Percentiles rank a stretch among this genome's conserved stretches.
phyloP scores from a whole-genome alignment of 2,329 filamentous ascomycete genomes.

The Lasiodiplodia theobromae region DNA sequence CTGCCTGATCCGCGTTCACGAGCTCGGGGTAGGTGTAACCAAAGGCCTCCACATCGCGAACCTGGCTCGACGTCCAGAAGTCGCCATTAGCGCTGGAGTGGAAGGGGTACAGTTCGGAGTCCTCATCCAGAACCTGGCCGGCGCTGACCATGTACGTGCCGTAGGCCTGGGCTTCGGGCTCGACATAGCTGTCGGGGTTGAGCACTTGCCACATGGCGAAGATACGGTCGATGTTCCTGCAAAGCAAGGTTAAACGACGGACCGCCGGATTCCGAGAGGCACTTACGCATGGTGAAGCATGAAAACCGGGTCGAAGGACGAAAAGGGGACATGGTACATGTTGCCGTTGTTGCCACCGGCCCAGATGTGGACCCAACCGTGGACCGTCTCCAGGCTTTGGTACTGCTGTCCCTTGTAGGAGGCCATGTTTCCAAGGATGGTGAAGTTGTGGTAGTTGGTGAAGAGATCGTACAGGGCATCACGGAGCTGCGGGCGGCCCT shows the following conservation, averaged over 20 bases:
- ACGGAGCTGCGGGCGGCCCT: constrained; percentile 33
- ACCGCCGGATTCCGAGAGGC: background rate
- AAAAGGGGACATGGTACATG: constrained; percentile 70
- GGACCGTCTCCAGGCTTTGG: constrained; percentile 64
- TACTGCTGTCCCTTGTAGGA: constrained; percentile 54
- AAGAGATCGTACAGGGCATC: constrained; percentile 57
- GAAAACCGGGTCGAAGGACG: constrained; percentile 81
- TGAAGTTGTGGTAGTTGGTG: constrained; percentile 72
- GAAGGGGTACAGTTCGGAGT: constrained; percentile 72
- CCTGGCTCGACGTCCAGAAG: constrained; percentile 72
- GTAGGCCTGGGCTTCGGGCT: constrained; percentile 59
- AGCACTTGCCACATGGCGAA: constrained; percentile 80
- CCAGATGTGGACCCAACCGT: constrained; percentile 59
- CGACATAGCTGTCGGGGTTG: constrained; percentile 72
- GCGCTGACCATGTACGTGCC: constrained; percentile 67
- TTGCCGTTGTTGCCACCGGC: constrained; percentile 63
- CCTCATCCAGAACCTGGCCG: constrained; percentile 62
- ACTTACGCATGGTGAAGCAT: constrained; percentile 71
- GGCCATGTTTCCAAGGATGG: constrained; percentile 71
- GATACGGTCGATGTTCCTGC: constrained; percentile 73
- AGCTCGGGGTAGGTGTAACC: constrained; percentile 80
- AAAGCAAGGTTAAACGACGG: background rate
- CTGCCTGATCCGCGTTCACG: constrained; percentile 40
- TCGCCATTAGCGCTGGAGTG: constrained; percentile 63
- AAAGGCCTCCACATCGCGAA: constrained; percentile 67